Base-by-base conservation (phyloP, 441 rosid species). In the Mallotus repandus region DNA sequence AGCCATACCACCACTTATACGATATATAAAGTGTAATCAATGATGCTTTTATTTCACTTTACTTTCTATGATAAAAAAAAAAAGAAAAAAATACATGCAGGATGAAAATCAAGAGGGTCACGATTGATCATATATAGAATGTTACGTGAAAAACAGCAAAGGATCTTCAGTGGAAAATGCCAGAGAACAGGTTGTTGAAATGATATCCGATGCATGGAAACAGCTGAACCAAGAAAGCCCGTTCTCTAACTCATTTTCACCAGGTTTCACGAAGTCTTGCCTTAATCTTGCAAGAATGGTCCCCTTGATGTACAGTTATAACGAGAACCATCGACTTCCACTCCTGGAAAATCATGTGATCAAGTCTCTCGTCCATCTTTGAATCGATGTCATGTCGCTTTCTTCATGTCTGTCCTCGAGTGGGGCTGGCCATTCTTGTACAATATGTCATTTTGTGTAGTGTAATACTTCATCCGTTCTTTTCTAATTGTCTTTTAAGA, bases 211-310 rank as follows among this genome's bases (percentile, higher is more conserved):
- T 7, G 83, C 70, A 32, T 88, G 92, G 92, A 86, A 83, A 79
- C 55, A n/a, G 9, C 79, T 88, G 2, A 85, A 85, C 73, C 46
- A 49, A 46, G 89, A 82, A 50, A 81, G 82, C 54, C 78, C 85
- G 29, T 61, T 55, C 38, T 70, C 83, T 14, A 80, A 52, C n/a
- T 68, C 78, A 72, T 77, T 83, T 61, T 76, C 89, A 12, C 6
- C 64, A 15, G 11, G 82, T 41, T 84, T 86, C 55, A 48, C 19
- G 0, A 71, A 68, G 57, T 86, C 85, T 72, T 81, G 86, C 71
- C 85, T 85, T 9, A 83, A 87, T 59, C 67, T 80, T 29, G 91
- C 91, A 14, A 89, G 92, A 71, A 86, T 84, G 88, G 86, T 90
- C 5, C 90, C 89, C 11, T 21, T 89, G 75, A 83, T 90, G 87